Base-by-base conservation (phyloP, 768 basidiomycete species). In the Tulasnella sp. region DNA sequence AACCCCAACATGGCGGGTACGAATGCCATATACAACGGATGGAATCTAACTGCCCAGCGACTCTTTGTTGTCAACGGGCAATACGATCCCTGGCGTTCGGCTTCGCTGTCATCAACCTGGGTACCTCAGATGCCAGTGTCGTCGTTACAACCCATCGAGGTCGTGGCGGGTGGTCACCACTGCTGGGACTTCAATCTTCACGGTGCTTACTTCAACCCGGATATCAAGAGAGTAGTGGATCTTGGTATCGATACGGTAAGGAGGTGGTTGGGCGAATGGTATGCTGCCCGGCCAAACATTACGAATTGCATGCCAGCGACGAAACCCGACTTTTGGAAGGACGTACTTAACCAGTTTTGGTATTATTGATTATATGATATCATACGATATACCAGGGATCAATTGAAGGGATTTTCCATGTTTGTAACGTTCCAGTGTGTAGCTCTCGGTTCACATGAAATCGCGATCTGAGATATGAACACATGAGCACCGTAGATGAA, bases 41-140 rank as follows among this genome's bases (percentile, higher is more conserved):
- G 59, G 59, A 45, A 60, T 35, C 19, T 60, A 14, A 37, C 34
- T 4, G 52, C 39, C 15, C 31, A 46, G 3, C 25, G 48, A 15
- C 52, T 56, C 35, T 48, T 60, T 39, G 40, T 50, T 35, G 37
- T 57, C 11, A 60, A 60, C 29, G 59, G 59, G 6, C 15, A 56
- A 23, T 55, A 31, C 27, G 59, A 60, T 32, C 59, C 59, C 4
- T 60, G 59, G 59, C 41, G 45, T 4, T 56, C 29, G 5, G 59
- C 59, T n/a, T 46, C 59, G 3, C 37, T 60, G 15, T 56, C 53
- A 11, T 56, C 53, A 3, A 31, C 32, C n/a, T 60, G 41, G 41
- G 55, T 19, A 4, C 55, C 55, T 2, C 31, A 34, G 25, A 25
- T 21, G 32, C 55, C n/a, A 25, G 25, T 45, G 17, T 31, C 41